Percentiles rank a stretch among this genome's conserved stretches.
Conservation (phyloP, 306 rosid species). For the Quercus variabilis region DNA sequence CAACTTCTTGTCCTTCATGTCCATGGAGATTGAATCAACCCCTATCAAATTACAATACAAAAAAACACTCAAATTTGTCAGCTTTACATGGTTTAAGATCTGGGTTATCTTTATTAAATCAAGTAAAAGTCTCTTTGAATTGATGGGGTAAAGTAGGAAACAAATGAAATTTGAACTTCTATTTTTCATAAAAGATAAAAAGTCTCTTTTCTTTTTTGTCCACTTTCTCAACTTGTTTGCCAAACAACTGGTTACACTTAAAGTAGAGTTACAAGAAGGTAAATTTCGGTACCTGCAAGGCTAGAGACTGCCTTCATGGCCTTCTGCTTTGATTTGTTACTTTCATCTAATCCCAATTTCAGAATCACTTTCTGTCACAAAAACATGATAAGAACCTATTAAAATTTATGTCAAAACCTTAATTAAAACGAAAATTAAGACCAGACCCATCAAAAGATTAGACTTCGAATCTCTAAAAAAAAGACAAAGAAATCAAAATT, state of each 20-base stretch:
- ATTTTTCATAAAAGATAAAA: too few species aligned
- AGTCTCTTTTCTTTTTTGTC: background rate
- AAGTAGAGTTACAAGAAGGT: background rate
- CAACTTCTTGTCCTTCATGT: slow-evolving; percentile 64
- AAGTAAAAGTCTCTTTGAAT: background rate
- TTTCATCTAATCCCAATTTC: slow-evolving; percentile 40
- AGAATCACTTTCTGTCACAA: slow-evolving; percentile 60
- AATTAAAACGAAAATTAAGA: background rate
- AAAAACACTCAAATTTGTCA: background rate
- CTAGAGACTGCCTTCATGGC: slow-evolving; percentile 73
- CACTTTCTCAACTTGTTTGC: background rate
- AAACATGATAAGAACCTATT: background rate
- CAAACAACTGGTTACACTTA: background rate
- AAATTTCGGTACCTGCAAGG: slow-evolving; percentile 40
- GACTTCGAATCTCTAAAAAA: too few species aligned
- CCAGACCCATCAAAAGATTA: background rate
- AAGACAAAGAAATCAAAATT: too few species aligned
- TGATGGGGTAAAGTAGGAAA: too few species aligned
- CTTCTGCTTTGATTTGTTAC: slow-evolving; percentile 38
- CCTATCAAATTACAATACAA: slow-evolving; percentile 34
- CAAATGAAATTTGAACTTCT: too few species aligned
- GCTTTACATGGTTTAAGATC: background rate
- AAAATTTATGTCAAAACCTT: background rate
- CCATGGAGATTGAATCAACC: slow-evolving; percentile 63
- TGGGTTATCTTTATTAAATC: background rate